Base-by-base conservation (phyloP, 1,139 yeast species). In the Yamadazyma friedrichii region DNA sequence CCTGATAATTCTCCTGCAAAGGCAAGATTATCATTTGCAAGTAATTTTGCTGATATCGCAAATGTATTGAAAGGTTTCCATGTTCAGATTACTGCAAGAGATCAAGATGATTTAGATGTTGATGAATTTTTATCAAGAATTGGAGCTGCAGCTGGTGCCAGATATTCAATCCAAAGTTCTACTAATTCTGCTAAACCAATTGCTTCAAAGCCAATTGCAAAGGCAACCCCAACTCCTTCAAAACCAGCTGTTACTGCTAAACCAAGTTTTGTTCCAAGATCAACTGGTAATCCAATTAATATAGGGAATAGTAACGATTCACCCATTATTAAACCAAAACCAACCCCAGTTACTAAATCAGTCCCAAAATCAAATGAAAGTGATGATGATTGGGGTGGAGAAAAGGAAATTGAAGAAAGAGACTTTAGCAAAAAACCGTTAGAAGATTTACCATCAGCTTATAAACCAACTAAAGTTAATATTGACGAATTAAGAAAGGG, bases 71-170 rank as follows among this genome's bases (percentile, higher is more conserved):
- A 74, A 50, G 96, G 96, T 31, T 93, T 91, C 65, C 98, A 93
- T 59, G 91, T 93, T 42, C 98, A 93, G 64, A 82, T 94, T 50
- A 88, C 97, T 33, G 98, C 98, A n/a, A 80, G 98, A 64, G 95
- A 88, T 57, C 76, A 80, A 41, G 96, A 88, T 56, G 98, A 94
- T 59, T 75, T 94, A 59, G 87, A 87, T 52, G 87, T 85, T 36
- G 74, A 76, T 27, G 95, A 86, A 46, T 78, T 93, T 48, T 63
- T 88, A 51, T 74, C 80, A 42, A 82, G 88, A 53, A 82, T 94
- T 38, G 82, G 88, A 49, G 85, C 88, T 50, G 96, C 98, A 31
- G 87, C 98, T 2, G 98, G 98, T 53, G 96, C 98, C 17, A 82
- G 95, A 58, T 93, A 93, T 65, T 84, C 95, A 4, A 78, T 82